These are phyloP conservation scores for Stagonosporopsis tanaceti DNA, from an alignment of 2,329 filamentous ascomycete genomes.

Conservation along the genomic window DNA sequence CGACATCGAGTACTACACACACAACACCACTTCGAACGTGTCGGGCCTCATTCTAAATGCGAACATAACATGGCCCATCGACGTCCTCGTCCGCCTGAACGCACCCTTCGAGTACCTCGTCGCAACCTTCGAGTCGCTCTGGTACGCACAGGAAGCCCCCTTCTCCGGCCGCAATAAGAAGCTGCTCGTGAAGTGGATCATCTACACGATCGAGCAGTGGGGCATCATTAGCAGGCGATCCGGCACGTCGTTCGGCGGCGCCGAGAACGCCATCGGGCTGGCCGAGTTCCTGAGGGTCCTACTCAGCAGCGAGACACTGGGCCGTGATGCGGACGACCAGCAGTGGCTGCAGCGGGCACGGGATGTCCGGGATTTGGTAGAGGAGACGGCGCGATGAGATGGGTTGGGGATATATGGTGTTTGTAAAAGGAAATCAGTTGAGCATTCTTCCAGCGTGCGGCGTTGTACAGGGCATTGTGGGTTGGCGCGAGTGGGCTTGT, in stretches of 20 bases:
- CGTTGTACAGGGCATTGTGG: conserved; percentile 38
- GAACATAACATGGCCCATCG: conserved; percentile 65
- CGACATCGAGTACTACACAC: conserved; percentile 59
- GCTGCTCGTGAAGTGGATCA: conserved; percentile 66
- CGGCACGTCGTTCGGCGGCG: conserved; percentile 66
- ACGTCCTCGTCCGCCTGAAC: conserved; percentile 70
- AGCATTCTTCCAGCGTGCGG: conserved; percentile 38
- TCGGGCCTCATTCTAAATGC: conserved; percentile 29
- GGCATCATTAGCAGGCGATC: conserved; percentile 63
- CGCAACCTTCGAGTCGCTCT: conserved; percentile 69
- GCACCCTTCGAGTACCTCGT: conserved; percentile 69
- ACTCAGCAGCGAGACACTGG: conserved; percentile 53
- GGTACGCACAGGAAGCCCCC: conserved; percentile 71
- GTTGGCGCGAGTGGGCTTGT: conserved; percentile 26
- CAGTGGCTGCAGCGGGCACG: conserved; percentile 43
- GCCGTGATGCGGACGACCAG: conserved; percentile 46
- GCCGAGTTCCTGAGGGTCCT: conserved; percentile 51
- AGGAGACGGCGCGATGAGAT: conserved; percentile 38
- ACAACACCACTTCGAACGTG: conserved; percentile 41
- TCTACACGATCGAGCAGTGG: conserved; percentile 70
- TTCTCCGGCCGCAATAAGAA: conserved; percentile 66
- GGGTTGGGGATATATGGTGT: neutral
- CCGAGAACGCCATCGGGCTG: conserved; percentile 61
- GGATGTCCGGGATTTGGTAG: conserved; percentile 36
- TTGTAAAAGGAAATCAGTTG: conserved; percentile 2